These are phyloP conservation scores for Dactylellina sp. DNA, from an alignment of 2,329 filamentous ascomycete species.

Conservation along the genomic window DNA sequence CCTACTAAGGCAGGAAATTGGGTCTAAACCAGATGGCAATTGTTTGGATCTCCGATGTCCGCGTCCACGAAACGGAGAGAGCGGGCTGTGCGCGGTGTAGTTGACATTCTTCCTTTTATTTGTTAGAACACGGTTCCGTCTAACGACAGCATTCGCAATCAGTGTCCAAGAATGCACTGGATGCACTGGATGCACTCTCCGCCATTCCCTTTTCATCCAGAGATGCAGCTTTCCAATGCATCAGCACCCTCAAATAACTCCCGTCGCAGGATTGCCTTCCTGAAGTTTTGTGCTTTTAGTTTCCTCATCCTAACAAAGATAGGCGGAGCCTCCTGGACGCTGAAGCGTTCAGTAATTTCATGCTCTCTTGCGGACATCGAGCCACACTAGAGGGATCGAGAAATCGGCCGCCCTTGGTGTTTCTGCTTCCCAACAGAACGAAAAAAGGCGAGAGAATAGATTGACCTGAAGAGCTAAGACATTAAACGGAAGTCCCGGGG, in stretches of 20 bases:
- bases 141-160: constrained; percentile 50
- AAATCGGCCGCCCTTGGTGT: constrained; percentile 33
- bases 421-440: constrained; percentile 52
- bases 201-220: constrained; percentile 35
- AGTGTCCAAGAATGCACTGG: constrained; percentile 50
- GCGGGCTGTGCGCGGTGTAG: constrained; percentile 23
- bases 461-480: constrained; percentile 35
- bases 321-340: constrained; percentile 17
- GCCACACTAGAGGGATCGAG: constrained; percentile 45
- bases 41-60: constrained; percentile 34
- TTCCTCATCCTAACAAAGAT: constrained; percentile 41
- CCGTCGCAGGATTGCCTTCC: constrained; percentile 19
- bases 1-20: constrained; percentile 16
- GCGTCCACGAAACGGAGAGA: constrained; percentile 24
- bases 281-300: constrained; percentile 27
- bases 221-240: neutral
- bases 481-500: constrained; percentile 51
- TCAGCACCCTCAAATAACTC: constrained; percentile 3
- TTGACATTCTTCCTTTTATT: constrained; percentile 13
- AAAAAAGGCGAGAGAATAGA: constrained; percentile 20
- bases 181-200: constrained; percentile 18
- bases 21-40: constrained; percentile 19
- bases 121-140: constrained; percentile 50
- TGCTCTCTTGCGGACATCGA: constrained; percentile 43
- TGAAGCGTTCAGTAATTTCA: constrained; percentile 46